Conservation (phyloP, 192 early-diverging fungal genomes). For the Funneliformis geosporum region DNA sequence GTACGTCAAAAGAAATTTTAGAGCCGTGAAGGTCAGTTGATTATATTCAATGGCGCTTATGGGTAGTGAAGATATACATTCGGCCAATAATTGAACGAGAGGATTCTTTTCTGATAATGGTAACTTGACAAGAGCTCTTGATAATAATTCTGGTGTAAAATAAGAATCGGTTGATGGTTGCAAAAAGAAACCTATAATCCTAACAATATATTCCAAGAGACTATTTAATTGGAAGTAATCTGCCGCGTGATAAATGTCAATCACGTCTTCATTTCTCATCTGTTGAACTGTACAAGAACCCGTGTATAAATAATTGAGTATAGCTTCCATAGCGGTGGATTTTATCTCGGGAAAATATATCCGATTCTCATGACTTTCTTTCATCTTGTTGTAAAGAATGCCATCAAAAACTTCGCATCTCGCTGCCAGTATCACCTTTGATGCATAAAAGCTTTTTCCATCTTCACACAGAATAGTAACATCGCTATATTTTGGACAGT, state of each 20-base stretch:
- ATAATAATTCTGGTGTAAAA: not conserved
- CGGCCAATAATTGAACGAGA: not conserved
- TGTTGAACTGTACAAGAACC: not conserved
- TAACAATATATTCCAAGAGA: constrained; percentile 7
- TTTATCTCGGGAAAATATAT: constrained; percentile 18
- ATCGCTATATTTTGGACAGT: constrained; percentile 6
- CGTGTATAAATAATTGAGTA: constrained; percentile 17
- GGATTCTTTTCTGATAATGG: not conserved
- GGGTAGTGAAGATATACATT: not conserved
- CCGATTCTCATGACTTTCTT: constrained; percentile 16
- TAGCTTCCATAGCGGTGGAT: not conserved
- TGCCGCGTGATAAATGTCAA: constrained; percentile 2
- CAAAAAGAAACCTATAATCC: not conserved
- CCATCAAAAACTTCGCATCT: constrained; percentile 4
- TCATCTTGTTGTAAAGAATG: constrained; percentile 20
- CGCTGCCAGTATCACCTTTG: constrained; percentile 8
- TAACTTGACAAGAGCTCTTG: not conserved
- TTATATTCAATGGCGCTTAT: not conserved
- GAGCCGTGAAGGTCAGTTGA: not conserved
- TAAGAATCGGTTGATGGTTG: not conserved
- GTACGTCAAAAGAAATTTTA: constrained; percentile 4
- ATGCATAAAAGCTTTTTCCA: not conserved
- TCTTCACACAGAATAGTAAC: not conserved
- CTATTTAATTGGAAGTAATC: constrained; percentile 18
- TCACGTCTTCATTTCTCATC: not conserved